Base-by-base conservation (phyloP, 176 grass and related monocot species). In the Thinopyrum elongatum region DNA sequence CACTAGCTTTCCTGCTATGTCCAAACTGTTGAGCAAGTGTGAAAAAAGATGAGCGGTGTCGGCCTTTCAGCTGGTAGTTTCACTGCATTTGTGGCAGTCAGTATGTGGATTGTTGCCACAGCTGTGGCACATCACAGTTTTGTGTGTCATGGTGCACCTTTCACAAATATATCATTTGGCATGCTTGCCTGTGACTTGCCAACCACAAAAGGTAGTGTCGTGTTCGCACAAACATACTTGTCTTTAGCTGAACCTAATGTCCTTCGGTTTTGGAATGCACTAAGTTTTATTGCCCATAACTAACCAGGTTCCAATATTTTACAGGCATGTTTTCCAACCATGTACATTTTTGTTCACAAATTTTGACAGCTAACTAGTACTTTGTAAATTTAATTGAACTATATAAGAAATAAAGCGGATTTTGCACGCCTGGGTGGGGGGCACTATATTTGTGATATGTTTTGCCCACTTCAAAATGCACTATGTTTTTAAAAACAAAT, bases 141-240 rank as follows among this genome's bases (percentile, higher is more conserved):
- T 25, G n/a, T 47, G 49, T 41, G 13, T n/a, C 59, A 23, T 17
- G 6, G 28, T 16, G 26, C 19, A 69, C 34, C 62, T 69, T 83
- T 76, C 71, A 59, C 41, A 76, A 41, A 83, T 29, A 66, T 12
- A 30, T 59, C 26, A 0, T 67, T 82, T 76, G 7, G 7, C 22
- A 87, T 42, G 65, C 26, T 34, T 59, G 8, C 76, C 9, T 22
- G 76, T 10, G 15, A 87, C 57, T 28, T 87, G 28, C 55, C 51
- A 17, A 22, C 51, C 27, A 25, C 22, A 64, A 86, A 79, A 46
- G 29, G 29, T 49, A 26, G 2, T 46, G 17, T 3, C 35, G 13
- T 76, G n/a, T 38, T 36, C 5, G 63, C n/a, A 41, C 39, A 41
- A 41, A 62, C 23, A 66, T 76, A 74, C 23, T 47, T 66, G 47